These are phyloP conservation scores for Stereocaulon alpinum DNA, from an alignment of 495 filamentous ascomycete genomes.

Conservation along the genomic window DNA sequence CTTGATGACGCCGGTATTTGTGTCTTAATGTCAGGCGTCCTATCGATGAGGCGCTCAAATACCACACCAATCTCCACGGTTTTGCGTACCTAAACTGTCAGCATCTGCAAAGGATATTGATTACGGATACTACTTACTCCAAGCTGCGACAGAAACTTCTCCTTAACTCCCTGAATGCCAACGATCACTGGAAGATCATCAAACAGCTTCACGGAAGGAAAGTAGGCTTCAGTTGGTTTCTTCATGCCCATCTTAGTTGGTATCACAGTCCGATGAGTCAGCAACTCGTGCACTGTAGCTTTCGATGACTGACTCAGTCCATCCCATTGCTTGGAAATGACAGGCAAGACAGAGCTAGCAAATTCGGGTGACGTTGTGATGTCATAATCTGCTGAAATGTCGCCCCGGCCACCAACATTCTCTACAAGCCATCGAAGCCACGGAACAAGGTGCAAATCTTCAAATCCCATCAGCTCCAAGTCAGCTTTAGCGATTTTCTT, in stretches of 20 bases:
- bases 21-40: slow-evolving; percentile 14
- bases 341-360: slow-evolving; percentile 61
- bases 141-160: slow-evolving; percentile 72
- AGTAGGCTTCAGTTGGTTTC: slow-evolving; percentile 78
- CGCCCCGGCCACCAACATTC: slow-evolving; percentile 38
- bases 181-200: slow-evolving; percentile 78
- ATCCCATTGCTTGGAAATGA: slow-evolving; percentile 86
- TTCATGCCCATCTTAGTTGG: slow-evolving; percentile 89
- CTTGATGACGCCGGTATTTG: slow-evolving; percentile 19
- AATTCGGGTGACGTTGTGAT: slow-evolving; percentile 64
- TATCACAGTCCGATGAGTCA: slow-evolving; percentile 63
- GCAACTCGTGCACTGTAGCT: slow-evolving; percentile 47
- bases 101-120: not conserved
- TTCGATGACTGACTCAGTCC: slow-evolving; percentile 53
- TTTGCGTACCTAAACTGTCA: slow-evolving; percentile 36
- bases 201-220: slow-evolving; percentile 85
- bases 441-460: slow-evolving; percentile 64
- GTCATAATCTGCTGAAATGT: slow-evolving; percentile 43
- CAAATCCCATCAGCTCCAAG: slow-evolving; percentile 72
- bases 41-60: slow-evolving; percentile 69
- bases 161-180: slow-evolving; percentile 68
- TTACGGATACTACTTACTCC: slow-evolving; percentile 52
- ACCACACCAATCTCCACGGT: slow-evolving; percentile 91
- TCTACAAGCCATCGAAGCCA: slow-evolving; percentile 75
- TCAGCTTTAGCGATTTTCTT: slow-evolving; percentile 48